These are phyloP conservation scores for Colletotrichum agaves DNA, from an alignment of 2,329 filamentous ascomycete species.

Conservation along the genomic window DNA sequence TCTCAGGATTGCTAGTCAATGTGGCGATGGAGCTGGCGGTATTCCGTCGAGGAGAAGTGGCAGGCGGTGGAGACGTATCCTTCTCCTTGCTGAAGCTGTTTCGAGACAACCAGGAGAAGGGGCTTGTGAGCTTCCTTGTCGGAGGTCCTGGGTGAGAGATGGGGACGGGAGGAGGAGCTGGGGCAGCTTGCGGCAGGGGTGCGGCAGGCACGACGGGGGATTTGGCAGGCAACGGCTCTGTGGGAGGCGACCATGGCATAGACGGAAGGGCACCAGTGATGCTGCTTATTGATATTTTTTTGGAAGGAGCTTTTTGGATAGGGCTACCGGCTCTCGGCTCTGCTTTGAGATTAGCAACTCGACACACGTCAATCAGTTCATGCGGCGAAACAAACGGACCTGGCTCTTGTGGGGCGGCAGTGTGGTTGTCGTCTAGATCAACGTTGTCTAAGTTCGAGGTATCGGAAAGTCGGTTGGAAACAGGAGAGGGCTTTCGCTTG, in stretches of 20 bases:
- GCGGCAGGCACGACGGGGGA: conserved; percentile 51
- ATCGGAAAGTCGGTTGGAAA: conserved; percentile 58
- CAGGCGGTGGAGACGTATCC: conserved; percentile 63
- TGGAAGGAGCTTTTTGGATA: conserved; percentile 56
- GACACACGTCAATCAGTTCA: conserved; percentile 36
- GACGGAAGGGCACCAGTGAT: conserved; percentile 78
- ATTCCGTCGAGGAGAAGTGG: conserved; percentile 67
- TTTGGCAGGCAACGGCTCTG: conserved; percentile 60
- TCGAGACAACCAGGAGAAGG: conserved; percentile 87
- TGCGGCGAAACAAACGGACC: conserved; percentile 44
- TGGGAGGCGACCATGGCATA: conserved; percentile 75
- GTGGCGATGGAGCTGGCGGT: conserved; percentile 85
- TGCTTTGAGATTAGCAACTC: conserved; percentile 27
- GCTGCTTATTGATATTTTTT: conserved; percentile 73
- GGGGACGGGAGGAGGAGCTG: conserved; percentile 41
- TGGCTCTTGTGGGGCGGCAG: conserved; percentile 44
- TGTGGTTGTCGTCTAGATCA: conserved; percentile 71
- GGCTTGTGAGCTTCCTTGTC: conserved; percentile 81
- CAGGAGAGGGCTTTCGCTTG: conserved; percentile 50
- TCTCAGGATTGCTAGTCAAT: conserved; percentile 81
- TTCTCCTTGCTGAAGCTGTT: conserved; percentile 69
- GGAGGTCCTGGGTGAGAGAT: conserved; percentile 51
- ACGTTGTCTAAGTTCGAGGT: conserved; percentile 68
- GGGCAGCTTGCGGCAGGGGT: conserved; percentile 46
- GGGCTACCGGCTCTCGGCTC: conserved; percentile 44